A percentile compares a stretch with the other conserved stretches of the same genome.
Evolutionary conservation across 169 alveolate species (phyloP).

Genomic region (Sarcocystis neurona): DNA sequence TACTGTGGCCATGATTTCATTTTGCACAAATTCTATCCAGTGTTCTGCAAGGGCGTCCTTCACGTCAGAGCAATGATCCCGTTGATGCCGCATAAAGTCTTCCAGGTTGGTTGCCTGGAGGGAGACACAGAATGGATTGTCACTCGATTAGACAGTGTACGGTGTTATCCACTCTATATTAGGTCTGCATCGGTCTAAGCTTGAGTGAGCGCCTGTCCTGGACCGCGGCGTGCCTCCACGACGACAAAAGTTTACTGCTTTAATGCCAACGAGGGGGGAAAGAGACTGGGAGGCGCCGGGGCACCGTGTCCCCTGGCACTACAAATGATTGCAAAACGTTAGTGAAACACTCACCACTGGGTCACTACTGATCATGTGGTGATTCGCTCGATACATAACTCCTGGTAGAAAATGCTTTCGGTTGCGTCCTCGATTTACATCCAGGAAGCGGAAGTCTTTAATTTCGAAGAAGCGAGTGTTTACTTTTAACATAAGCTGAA

Average conservation of each 20-base stretch:
- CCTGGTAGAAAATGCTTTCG: slow-evolving; percentile 22
- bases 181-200: no score
- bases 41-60: slow-evolving; percentile 11
- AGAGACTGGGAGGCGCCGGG: no score
- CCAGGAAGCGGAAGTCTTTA: slow-evolving; percentile 13
- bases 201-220: no score
- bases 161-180: no score
- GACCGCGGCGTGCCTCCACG: no score
- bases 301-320: no score
- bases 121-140: no score
- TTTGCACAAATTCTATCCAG: background rate
- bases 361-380: background rate
- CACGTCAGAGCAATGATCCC: slow-evolving; percentile 8
- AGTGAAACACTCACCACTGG: slow-evolving; percentile 16
- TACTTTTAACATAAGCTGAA: background rate
- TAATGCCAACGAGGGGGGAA: no score
- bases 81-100: slow-evolving; percentile 1
- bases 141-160: no score
- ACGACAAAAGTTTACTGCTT: no score
- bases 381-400: slow-evolving; percentile 19
- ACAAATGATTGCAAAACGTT: no score
- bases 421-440: slow-evolving; percentile 3
- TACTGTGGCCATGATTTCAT: slow-evolving; percentile 17
- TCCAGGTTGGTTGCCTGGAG: background rate
- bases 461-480: slow-evolving; percentile 5